phyloP scores from a whole-genome alignment of 352 stramenopile genomes.

The Globisporangium nagaii region DNA sequence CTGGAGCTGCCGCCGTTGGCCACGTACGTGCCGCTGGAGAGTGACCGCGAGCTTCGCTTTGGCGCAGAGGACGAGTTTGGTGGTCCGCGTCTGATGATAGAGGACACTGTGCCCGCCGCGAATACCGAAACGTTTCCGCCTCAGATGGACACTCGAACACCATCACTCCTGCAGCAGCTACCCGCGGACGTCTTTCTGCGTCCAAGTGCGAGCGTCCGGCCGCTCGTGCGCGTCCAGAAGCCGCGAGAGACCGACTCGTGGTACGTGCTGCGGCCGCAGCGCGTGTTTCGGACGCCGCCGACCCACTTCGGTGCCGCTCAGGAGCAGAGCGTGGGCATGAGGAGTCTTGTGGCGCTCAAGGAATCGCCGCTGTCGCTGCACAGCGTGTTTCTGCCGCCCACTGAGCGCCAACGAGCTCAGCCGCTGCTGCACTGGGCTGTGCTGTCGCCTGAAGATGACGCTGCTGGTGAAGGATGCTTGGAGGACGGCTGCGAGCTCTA shows the following conservation, averaged over 20 bases:
- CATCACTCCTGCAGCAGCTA: constrained; percentile 40
- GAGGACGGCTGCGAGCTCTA: constrained; percentile 9
- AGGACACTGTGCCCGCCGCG: too few relatives aligned
- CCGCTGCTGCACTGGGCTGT: constrained; percentile 14
- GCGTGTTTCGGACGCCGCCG: constrained; percentile 35
- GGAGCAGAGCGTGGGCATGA: constrained; percentile 31
- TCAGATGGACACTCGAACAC: constrained; percentile 5
- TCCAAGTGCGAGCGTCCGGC: constrained; percentile 41
- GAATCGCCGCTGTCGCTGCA: constrained; percentile 11
- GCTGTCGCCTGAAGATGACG: neutral
- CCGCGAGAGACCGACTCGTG: constrained; percentile 43
- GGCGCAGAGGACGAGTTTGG: constrained; percentile 49
- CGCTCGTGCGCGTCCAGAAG: constrained; percentile 29
- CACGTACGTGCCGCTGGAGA: constrained; percentile 56
- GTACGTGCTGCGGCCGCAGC: constrained; percentile 41
- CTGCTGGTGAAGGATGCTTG: too few relatives aligned
- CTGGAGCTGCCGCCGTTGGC: constrained; percentile 48
- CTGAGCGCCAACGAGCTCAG: constrained; percentile 15
- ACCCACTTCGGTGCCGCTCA: constrained; percentile 31
- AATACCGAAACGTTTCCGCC: neutral
- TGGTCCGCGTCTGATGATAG: neutral
- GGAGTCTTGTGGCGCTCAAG: constrained; percentile 24
- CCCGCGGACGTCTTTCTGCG: constrained; percentile 42
- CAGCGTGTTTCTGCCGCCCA: constrained; percentile 18
- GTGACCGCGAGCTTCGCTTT: constrained; percentile 23